phyloP scores from a whole-genome alignment of 2,329 filamentous ascomycete genomes.

The Pseudocercospora fuligena region DNA sequence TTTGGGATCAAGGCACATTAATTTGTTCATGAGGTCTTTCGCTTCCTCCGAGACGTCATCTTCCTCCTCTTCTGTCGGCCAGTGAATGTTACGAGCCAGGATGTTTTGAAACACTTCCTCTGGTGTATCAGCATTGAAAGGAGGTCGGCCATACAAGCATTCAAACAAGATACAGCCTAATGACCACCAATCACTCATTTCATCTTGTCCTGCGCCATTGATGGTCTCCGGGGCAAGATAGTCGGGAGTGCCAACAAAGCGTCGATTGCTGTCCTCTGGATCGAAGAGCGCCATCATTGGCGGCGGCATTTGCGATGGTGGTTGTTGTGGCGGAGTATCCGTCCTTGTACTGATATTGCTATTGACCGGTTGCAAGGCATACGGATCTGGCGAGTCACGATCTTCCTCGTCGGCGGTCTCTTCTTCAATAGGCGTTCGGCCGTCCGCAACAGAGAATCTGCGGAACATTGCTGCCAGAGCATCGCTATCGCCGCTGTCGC shows the following conservation, averaged over 20 bases:
- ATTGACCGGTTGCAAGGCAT: constrained; percentile 64
- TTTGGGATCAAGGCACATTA: constrained; percentile 83
- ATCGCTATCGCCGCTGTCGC: constrained; percentile 91
- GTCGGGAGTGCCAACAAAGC: constrained; percentile 95
- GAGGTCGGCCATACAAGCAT: constrained; percentile 89
- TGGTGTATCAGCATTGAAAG: constrained; percentile 87
- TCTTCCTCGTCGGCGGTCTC: constrained; percentile 68
- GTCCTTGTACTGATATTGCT: constrained; percentile 55
- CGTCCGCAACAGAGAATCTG: constrained; percentile 63
- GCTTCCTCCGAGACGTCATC: constrained; percentile 79
- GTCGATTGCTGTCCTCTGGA: constrained; percentile 87
- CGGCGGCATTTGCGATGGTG: constrained; percentile 78
- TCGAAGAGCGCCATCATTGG: constrained; percentile 94
- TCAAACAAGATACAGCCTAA: constrained; percentile 98
- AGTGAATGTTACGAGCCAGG: constrained; percentile 83
- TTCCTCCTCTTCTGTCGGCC: constrained; percentile 82
- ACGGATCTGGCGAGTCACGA: constrained; percentile 71
- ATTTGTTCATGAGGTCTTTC: constrained; percentile 89
- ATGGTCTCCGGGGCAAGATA: constrained; percentile 98
- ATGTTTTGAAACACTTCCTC: constrained; percentile 98
- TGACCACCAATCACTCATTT: constrained; percentile 99
- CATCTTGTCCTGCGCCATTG: constrained; percentile 91
- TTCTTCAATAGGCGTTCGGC: constrained; percentile 73
- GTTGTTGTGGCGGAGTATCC: constrained; percentile 61
- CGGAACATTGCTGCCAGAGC: constrained; percentile 79